Base-by-base conservation (phyloP, 352 stramenopile species). In the Globisporangium iwayamae region DNA sequence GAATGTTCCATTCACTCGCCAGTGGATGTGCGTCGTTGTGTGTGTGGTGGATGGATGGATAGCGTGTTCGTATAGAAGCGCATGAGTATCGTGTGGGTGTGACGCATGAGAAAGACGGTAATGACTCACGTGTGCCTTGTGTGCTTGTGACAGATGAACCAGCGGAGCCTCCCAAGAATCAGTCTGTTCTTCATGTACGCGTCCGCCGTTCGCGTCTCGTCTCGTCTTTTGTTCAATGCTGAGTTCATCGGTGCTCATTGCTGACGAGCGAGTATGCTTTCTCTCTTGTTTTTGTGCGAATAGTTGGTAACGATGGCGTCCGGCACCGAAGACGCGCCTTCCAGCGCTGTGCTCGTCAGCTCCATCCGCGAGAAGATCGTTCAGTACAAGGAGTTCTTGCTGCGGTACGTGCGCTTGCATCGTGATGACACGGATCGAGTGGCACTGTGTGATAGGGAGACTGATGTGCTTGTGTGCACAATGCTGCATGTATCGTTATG, bases 341-440 rank as follows among this genome's bases (percentile, higher is more conserved):
- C 63, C 34, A 77, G 72, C 60, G 68, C 70, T 45, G 78, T 69
- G 67, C 65, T 91, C 55, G 66, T 91, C 50, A 58, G 56, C 14
- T 67, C 74, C 55, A 85, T 90, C 39, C 78, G 81, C 53, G 78
- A 77, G 45, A 82, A 75, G 71, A 82, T 92, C 69, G 71, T 87
- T 53, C 79, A 83, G 75, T 90, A 92, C 78, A 89, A 90, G 67
- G 70, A 80, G 67, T 63, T 77, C 58, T 68, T 90, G 50, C 75
- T 90, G 62, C 74, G 78, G 83, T 92, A 69, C 64, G 80, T 79
- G 28, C 11, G 20, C 10, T 4, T 8, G 8, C n/a, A 13, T 16
- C 20, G 18, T 14, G 1, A 43, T 6, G 18, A 45, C 4, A 32
- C 18, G 3, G 28, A 14, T 60, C 18, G n/a, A 63, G 38, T 59